Base-by-base conservation (phyloP, 208 protist species). In the Acanthamoeba castellanii region DNA sequence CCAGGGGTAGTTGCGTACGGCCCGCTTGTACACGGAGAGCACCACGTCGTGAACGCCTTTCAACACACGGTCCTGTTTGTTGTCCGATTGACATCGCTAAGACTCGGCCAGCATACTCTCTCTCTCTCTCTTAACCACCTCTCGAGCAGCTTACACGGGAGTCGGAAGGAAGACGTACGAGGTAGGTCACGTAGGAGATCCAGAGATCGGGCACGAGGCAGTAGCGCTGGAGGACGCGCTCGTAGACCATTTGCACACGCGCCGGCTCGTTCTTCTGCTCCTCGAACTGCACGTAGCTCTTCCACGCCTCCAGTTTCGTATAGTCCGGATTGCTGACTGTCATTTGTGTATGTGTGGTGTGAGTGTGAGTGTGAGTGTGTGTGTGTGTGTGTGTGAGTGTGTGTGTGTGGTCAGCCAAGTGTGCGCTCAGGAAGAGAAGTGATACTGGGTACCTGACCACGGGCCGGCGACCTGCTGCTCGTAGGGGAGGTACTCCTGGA, bases 1-100 rank as follows among this genome's bases (percentile, higher is more conserved):
- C 85, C 85, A 91, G 25, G 85, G 85, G 59, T 72, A 91, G 27
- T 91, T 91, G 32, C 85, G 85, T 3, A 91, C 85, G 25, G 85
- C 85, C 20, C 85, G 85, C 37, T 72, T 72, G 61, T 91, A 72
- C 25, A 91, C 85, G 18, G 85, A 8, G 11, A 91, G 52, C 85
- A 72, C 61, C 57, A 91, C 85, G 32, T 91, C 85, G 30, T 91
- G 85, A 30, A 72, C 85, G 25, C 25, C 61, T 27, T 72, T 91
- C 37, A 91, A n/a, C 57, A 74, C 57, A 3, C 85, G 85, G 1
- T 91, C 85, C 85, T 91, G 32, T 57, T 22, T 78, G 70, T 7
- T 22, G 37, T 9, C 45, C 45, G 45, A 78, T 20, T 42, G 32
- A 20, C 13, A 11, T 64, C 57, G 20, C 0, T 64, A 6, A 0